These are phyloP conservation scores for Monosporascus sp. DNA, from an alignment of 2,329 filamentous ascomycete genomes.

Conservation along the genomic window DNA sequence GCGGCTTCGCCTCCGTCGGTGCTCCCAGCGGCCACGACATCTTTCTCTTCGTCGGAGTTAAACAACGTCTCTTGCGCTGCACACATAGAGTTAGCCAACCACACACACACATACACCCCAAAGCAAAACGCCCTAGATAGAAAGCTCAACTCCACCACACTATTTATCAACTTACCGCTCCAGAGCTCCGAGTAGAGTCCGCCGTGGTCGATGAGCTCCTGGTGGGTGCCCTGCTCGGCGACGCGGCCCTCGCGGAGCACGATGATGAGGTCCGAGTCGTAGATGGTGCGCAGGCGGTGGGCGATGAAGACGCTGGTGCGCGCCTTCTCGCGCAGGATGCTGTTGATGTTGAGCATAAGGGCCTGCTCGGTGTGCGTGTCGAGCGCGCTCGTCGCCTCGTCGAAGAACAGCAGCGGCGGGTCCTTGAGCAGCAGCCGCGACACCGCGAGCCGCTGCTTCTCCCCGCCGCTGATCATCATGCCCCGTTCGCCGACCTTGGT, in stretches of 20 bases:
- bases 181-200: constrained; percentile 87
- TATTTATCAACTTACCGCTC: constrained; percentile 60
- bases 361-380: constrained; percentile 93
- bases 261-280: constrained; percentile 88
- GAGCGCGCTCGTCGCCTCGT: constrained; percentile 87
- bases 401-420: constrained; percentile 85
- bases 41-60: too few relatives aligned
- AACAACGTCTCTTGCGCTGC: too few relatives aligned
- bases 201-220: constrained; percentile 69
- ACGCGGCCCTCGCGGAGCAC: constrained; percentile 79
- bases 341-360: constrained; percentile 86
- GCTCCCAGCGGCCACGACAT: too few relatives aligned
- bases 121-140: too few relatives aligned
- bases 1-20: too few relatives aligned
- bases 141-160: neutral
- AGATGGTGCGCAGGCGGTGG: constrained; percentile 87
- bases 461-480: constrained; percentile 93
- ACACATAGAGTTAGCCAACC: neutral
- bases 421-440: constrained; percentile 82
- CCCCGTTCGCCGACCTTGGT: constrained; percentile 92
- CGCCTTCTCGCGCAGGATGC: constrained; percentile 79
- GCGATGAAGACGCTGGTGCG: constrained; percentile 94
- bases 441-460: constrained; percentile 87
- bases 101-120: too few relatives aligned
- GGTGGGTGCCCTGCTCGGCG: constrained; percentile 85